Evolutionary conservation across 495 filamentous ascomycete genomes (phyloP).

Genomic region (Penicillium pancosmium): DNA sequence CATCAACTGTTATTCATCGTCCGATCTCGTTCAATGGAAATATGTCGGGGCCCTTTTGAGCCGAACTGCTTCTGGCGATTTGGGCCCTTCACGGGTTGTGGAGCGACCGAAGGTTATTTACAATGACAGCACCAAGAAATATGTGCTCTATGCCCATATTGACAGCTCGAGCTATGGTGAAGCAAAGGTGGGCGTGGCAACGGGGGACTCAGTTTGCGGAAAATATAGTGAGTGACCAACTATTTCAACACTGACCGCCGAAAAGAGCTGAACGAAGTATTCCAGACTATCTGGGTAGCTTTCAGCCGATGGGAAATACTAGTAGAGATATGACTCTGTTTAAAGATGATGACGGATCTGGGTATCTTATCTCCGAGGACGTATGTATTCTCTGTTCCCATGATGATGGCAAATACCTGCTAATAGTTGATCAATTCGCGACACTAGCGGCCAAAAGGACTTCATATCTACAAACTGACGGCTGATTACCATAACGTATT

Average conservation of each 20-base stretch:
- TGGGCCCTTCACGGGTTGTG: slow-evolving; percentile 62
- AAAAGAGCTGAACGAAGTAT: not conserved
- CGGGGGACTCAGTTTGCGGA: slow-evolving; percentile 59
- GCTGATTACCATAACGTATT: slow-evolving; percentile 22
- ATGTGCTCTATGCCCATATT: slow-evolving; percentile 68
- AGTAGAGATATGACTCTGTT: slow-evolving; percentile 65
- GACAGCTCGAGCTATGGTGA: slow-evolving; percentile 64
- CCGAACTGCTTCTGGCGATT: slow-evolving; percentile 52
- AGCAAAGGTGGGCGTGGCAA: slow-evolving; percentile 66
- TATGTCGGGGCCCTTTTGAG: slow-evolving; percentile 59
- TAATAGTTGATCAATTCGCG: not conserved
- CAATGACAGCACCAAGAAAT: slow-evolving; percentile 55
- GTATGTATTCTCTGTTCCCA: slow-evolving; percentile 23
- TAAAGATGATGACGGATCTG: slow-evolving; percentile 61
- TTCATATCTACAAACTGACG: slow-evolving; percentile 4
- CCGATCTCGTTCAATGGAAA: slow-evolving; percentile 64
- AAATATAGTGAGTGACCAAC: slow-evolving; percentile 38
- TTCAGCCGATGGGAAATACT: slow-evolving; percentile 54
- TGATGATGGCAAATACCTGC: not conserved
- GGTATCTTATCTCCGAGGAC: slow-evolving; percentile 66
- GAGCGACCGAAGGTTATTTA: slow-evolving; percentile 69
- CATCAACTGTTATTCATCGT: slow-evolving; percentile 56
- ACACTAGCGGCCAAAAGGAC: not conserved
- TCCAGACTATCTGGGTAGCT: slow-evolving; percentile 6
- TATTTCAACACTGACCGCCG: too few relatives aligned